Base-by-base conservation (phyloP, 2,329 filamentous ascomycete species). In the Metarhizium brunneum region DNA sequence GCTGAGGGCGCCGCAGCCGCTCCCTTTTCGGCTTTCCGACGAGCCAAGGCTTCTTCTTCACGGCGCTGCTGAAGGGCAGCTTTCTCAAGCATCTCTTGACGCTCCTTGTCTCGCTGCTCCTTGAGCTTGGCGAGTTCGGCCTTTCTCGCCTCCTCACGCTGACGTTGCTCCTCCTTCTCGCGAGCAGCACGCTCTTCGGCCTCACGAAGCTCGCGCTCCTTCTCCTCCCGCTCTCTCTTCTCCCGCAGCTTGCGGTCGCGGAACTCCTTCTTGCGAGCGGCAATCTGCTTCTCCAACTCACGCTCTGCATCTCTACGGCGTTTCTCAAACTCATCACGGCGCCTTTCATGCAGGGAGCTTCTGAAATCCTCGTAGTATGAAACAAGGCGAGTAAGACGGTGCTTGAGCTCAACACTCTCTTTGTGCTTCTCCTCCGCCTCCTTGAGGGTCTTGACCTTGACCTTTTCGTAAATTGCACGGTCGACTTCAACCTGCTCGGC, bases 261-360 rank as follows among this genome's bases (percentile, higher is more conserved):
- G 66, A 88, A 84, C 71, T 96, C 91, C 80, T 90, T 92, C 74
- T 91, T 86, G 66, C 94, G 89, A 61, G 85, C 82, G 43, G 86
- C 83, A 73, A 96, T 95, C 76, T 95, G 90, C 73, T 87, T 88
- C 77, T 97, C 89, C 57, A 97, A 82, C 69, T 99, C 94, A 61
- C 87, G 85, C 78, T 97, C 91, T 36, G 94, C 94, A 66, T 90
- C 86, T 71, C 88, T 91, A 68, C 89, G 89, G 61, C 92, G 88
- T 77, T 88, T 92, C 80, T 97, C 94, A 64, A 97, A 99, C 73
- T 97, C 91, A 64, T 95, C 88, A 68, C 90, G 90, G 64, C 92
- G 89, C 68, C 90, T 87, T 71, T 94, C 87, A 59, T 89, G 88
- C 54, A 99, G 84, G 50, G 86, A 85, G 62, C 86, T 79, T 67